phyloP scores from a whole-genome alignment of 192 early-diverging fungal genomes.

The Oehlia diaphana region DNA sequence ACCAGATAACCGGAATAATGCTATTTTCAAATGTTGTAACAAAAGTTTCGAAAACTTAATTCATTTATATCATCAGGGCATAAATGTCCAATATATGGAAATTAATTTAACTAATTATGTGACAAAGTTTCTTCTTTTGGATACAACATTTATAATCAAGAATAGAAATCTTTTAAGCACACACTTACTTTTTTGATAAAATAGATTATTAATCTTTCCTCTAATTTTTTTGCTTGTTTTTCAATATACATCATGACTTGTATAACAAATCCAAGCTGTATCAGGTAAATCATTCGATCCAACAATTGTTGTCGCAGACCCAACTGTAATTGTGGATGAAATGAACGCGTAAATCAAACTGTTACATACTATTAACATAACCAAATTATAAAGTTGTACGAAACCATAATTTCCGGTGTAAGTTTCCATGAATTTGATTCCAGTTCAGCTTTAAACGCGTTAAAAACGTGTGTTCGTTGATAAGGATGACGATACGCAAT shows the following conservation, averaged over 20 bases:
- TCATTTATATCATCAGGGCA: too few relatives aligned
- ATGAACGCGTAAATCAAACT: background rate
- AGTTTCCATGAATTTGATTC: conserved; percentile 54
- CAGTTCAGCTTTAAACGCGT: conserved; percentile 59
- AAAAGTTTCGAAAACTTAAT: too few relatives aligned
- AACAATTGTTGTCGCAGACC: conserved; percentile 64
- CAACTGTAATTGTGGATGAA: conserved; percentile 46
- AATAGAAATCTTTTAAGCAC: background rate
- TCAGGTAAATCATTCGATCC: conserved; percentile 67
- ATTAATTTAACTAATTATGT: background rate
- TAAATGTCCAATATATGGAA: background rate
- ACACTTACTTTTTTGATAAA: conserved; percentile 55
- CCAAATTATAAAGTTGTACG: background rate
- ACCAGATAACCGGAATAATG: too few relatives aligned
- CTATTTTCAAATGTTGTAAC: too few relatives aligned
- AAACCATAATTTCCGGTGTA: conserved; percentile 59
- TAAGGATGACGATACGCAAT: conserved; percentile 73
- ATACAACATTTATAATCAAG: background rate
- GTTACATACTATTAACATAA: background rate
- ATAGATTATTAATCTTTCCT: conserved; percentile 69
- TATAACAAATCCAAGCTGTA: conserved; percentile 60
- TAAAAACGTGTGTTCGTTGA: conserved; percentile 65
- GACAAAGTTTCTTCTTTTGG: too few relatives aligned
- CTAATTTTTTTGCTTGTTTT: conserved; percentile 49
- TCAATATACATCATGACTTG: conserved; percentile 66